These are phyloP conservation scores for Stentor roeselii DNA, from an alignment of 73 alveolate genomes.

Conservation along the genomic window DNA sequence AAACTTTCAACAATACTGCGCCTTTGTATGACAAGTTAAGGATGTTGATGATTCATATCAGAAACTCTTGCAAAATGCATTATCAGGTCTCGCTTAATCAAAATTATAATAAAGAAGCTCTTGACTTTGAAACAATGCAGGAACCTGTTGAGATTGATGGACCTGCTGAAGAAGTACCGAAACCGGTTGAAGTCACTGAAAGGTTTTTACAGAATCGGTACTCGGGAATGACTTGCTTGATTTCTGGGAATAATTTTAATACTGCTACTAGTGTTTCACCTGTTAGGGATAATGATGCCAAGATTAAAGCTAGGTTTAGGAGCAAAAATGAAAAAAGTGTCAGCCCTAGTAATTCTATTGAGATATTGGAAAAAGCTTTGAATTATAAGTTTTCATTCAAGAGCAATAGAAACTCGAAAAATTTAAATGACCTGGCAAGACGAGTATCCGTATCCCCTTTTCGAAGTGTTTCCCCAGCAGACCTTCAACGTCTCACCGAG, in stretches of 20 bases:
- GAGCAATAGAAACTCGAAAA: background rate
- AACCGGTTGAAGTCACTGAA: background rate
- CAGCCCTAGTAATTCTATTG: background rate
- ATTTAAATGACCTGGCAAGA: background rate
- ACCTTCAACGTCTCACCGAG: background rate
- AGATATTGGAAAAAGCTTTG: background rate
- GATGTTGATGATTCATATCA: slow-evolving; percentile 10
- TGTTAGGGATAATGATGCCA: background rate
- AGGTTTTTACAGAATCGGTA: background rate
- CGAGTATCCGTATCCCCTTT: background rate
- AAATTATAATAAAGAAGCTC: background rate
- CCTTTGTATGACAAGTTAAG: slow-evolving; percentile 15
- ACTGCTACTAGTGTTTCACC: slow-evolving; percentile 4
- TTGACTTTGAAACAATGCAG: background rate
- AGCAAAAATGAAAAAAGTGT: background rate
- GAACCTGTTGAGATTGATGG: background rate
- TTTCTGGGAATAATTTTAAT: too few relatives aligned
- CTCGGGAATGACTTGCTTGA: too few relatives aligned
- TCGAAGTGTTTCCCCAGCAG: background rate
- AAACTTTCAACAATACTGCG: slow-evolving; percentile 14
- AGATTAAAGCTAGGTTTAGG: background rate
- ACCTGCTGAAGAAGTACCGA: background rate
- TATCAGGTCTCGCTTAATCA: slow-evolving; percentile 21
- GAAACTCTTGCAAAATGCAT: slow-evolving; percentile 27
- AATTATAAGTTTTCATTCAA: background rate